A percentile compares a stretch with the other conserved stretches of the same genome.
Conservation (phyloP, 2,329 filamentous ascomycete species). For the Colletotrichum truncatum region DNA sequence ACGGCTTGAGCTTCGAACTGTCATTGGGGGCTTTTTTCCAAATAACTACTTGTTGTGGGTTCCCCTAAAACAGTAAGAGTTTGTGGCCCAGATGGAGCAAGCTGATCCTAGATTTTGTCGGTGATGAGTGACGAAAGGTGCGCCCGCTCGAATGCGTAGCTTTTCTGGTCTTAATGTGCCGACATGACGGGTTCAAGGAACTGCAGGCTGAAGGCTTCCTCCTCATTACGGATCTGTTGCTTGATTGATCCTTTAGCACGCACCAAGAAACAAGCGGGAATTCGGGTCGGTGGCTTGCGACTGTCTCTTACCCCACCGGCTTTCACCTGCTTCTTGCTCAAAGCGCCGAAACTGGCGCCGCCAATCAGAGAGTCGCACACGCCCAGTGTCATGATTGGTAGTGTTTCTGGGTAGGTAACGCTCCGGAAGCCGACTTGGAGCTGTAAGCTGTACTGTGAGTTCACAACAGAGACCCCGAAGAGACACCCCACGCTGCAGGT, state of each 20-base stretch:
- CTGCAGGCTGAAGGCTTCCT: conserved; percentile 6
- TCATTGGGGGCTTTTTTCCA: not conserved
- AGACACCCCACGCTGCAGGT: conserved; percentile 15
- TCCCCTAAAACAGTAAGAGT: not conserved
- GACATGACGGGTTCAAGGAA: conserved; percentile 4
- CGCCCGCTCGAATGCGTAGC: conserved; percentile 3
- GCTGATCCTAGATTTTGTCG: conserved; percentile 10
- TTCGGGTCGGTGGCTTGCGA: conserved; percentile 27
- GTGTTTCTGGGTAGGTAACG: not conserved
- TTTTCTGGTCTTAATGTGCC: not conserved
- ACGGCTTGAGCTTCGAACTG: conserved; percentile 21
- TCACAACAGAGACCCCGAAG: not conserved
- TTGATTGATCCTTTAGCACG: conserved; percentile 22
- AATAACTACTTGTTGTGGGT: not conserved
- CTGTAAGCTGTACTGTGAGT: not conserved
- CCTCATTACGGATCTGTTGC: conserved; percentile 27
- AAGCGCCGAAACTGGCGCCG: not conserved
- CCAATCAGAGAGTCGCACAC: conserved; percentile 19
- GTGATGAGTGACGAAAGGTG: conserved; percentile 1
- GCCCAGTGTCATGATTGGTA: not conserved
- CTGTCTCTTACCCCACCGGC: not conserved
- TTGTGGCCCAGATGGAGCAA: conserved; percentile 17
- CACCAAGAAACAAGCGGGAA: conserved; percentile 19
- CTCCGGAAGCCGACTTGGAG: not conserved
- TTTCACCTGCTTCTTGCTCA: conserved; percentile 11